These are phyloP conservation scores for Gnomoniopsis sp. DNA, from an alignment of 2,329 filamentous ascomycete species.

Conservation along the genomic window DNA sequence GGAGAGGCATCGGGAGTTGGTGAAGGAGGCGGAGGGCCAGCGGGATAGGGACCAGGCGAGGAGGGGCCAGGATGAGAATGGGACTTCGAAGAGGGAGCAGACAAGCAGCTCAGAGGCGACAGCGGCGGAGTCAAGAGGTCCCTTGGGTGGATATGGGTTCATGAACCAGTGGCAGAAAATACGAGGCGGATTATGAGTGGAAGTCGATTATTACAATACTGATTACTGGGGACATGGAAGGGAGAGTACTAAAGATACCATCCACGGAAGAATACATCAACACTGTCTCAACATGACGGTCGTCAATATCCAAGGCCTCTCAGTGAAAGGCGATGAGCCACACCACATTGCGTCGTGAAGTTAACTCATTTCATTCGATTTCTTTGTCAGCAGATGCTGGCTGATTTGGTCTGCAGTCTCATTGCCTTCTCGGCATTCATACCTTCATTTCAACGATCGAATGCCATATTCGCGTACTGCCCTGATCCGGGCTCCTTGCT, in stretches of 20 bases:
- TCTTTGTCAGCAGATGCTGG: no score
- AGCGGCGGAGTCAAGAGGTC: constrained; percentile 37
- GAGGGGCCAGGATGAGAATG: constrained; percentile 27
- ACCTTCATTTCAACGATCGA: not conserved
- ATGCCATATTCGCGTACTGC: not conserved
- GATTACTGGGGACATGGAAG: no score
- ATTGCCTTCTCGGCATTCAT: not conserved
- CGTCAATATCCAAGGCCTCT: no score
- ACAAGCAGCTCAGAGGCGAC: constrained; percentile 25
- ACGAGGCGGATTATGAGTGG: constrained; percentile 45
- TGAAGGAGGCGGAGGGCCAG: constrained; percentile 44
- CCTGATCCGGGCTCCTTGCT: not conserved
- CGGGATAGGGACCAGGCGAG: constrained; percentile 32
- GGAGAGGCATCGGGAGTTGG: constrained; percentile 58
- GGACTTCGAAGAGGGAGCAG: constrained; percentile 30
- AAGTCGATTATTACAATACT: not conserved
- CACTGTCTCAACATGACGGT: no score
- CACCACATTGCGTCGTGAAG: no score
- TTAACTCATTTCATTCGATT: constrained; percentile 5
- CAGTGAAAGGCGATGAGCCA: no score
- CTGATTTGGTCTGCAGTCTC: constrained; percentile 3
- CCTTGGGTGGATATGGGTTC: constrained; percentile 53
- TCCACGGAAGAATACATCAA: no score
- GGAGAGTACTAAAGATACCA: no score
- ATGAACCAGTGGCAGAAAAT: constrained; percentile 63